phyloP scores from a whole-genome alignment of 768 basidiomycete species.

The Harrya chromipes region DNA sequence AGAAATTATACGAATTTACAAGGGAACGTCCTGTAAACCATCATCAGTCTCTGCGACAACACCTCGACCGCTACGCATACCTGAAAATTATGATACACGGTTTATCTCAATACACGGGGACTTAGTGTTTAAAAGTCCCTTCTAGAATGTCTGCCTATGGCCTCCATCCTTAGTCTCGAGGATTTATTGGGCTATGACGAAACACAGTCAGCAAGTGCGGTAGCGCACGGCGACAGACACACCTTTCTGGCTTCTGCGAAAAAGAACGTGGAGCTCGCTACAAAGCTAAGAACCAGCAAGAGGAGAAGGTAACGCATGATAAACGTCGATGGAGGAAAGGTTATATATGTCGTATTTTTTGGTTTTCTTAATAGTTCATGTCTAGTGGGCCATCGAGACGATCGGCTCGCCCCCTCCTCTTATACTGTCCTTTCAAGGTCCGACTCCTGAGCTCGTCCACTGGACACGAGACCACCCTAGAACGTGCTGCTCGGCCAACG shows the following conservation, averaged over 20 bases:
- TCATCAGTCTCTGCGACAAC: too few species aligned
- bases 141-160: slow-evolving; percentile 4
- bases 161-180: slow-evolving; percentile 9
- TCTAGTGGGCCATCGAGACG: slow-evolving; percentile 25
- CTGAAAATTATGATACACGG: slow-evolving; percentile 23
- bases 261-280: slow-evolving; percentile 30
- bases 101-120: slow-evolving; percentile 16
- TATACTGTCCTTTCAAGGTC: slow-evolving; percentile 26
- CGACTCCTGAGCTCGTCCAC: slow-evolving; percentile 7
- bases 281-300: slow-evolving; percentile 27
- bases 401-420: slow-evolving; percentile 10
- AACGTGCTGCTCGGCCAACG: slow-evolving; percentile 15
- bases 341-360: not conserved
- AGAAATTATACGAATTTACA: slow-evolving; percentile 2
- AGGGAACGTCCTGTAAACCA: too few species aligned
- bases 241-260: slow-evolving; percentile 29
- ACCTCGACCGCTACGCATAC: slow-evolving; percentile 1
- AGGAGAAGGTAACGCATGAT: slow-evolving; percentile 29
- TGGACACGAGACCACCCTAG: slow-evolving; percentile 22
- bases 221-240: slow-evolving; percentile 5
- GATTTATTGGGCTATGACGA: slow-evolving; percentile 18
- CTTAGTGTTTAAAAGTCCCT: slow-evolving; percentile 28
- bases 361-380: slow-evolving; percentile 25
- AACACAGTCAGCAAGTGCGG: slow-evolving; percentile 3
- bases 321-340: not conserved